Evolutionary conservation across 2,329 filamentous ascomycete species (phyloP), one percentile per base, ranked within the genome.

Genomic region (Epichloe amarillans): DNA sequence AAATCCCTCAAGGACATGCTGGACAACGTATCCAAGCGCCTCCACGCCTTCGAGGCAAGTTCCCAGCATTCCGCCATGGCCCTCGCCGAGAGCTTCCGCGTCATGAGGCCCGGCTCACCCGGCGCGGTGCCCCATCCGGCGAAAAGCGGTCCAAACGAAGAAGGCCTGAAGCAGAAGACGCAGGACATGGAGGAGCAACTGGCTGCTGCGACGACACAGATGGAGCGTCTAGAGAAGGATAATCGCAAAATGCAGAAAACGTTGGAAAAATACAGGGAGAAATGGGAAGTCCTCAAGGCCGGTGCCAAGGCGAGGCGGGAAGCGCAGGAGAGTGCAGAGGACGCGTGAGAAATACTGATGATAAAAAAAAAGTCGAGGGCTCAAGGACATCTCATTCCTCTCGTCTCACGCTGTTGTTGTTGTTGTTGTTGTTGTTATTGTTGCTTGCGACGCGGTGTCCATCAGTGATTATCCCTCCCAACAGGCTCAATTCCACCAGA

Each of bases 11-110:
- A 93, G 60, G 80, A 85, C 52, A 82, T 89, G 58, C 80, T 95
- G 8, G 90, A 97, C 66, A 88, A 88, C 47, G 77, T 96, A 37
- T 87, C 86, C 55, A 87, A 85, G 59, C 81, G 91, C 0, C 77
- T 98, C n/a, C 86, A 93, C 60, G 85, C 89, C 55, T 98, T 95
- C 69, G 91, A 98, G 67, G 83, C 88, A 39, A 90, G 88, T 59
- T 88, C 89, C 0, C 93, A 97, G 67, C 88, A 84, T 55, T 90
- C 86, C 38, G 87, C 85, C 49, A 79, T 90, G 68, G 88, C 88
- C 3, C 76, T 97, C 36, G 87, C 90, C 14, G 88, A 96, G 64
- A 95, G 88, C 58, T 82, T 82, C 63, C 72, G 80, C n/a, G 65
- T 83, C 5, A 76, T 80, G 67, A 71, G 75, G 14, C 77, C 79